Evolutionary conservation across 768 basidiomycete species (phyloP).

Genomic region (Lactarius indigo): DNA sequence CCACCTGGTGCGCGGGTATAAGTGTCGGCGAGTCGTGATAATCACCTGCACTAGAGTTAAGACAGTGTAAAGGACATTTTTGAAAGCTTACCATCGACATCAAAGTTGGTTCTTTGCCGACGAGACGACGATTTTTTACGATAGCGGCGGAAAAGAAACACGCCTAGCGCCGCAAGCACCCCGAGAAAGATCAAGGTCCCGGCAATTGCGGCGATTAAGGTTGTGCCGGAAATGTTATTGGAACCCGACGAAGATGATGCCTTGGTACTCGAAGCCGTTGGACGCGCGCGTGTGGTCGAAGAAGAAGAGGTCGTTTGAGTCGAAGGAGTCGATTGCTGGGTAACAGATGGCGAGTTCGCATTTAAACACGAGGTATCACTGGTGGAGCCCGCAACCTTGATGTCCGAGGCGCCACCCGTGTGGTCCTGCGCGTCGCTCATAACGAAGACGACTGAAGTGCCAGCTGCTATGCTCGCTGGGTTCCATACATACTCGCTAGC

Average conservation of each 20-base stretch:
- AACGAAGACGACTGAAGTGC: constrained; percentile 55
- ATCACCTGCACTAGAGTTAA: constrained; percentile 4
- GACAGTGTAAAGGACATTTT: background rate
- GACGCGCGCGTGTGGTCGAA: background rate
- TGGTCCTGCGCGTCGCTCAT: constrained; percentile 49
- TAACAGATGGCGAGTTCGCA: constrained; percentile 51
- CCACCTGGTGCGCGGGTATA: background rate
- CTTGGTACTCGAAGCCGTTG: background rate
- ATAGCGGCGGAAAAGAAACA: background rate
- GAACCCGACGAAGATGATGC: background rate
- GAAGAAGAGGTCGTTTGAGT: background rate
- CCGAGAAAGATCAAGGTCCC: background rate
- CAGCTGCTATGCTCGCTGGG: constrained; percentile 48
- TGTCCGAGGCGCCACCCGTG: constrained; percentile 58
- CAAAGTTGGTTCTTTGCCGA: background rate
- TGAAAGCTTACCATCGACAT: background rate
- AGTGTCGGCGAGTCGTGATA: background rate
- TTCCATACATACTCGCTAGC: constrained; percentile 48
- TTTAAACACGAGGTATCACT: constrained; percentile 52
- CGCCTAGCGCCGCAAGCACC: background rate
- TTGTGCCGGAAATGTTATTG: background rate
- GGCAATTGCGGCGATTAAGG: background rate
- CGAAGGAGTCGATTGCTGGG: constrained; percentile 29
- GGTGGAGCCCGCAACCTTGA: constrained; percentile 45
- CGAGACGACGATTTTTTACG: background rate